A percentile compares a stretch with the other conserved stretches of the same genome.
phyloP scores from a whole-genome alignment of 352 stramenopile genomes.

The Phytophthora fragariae region DNA sequence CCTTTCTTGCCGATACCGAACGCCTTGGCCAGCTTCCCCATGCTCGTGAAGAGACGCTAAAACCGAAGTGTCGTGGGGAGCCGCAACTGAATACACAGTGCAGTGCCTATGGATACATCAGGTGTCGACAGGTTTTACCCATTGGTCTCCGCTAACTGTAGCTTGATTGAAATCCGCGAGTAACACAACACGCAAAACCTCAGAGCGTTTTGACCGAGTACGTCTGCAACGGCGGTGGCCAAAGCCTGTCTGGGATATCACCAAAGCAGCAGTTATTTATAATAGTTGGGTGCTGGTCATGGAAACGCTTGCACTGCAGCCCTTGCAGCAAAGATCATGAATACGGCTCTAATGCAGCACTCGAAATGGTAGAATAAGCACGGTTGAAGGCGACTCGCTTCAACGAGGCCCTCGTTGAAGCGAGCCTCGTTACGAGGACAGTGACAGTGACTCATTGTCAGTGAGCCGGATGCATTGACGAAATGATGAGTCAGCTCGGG shows the following conservation, averaged over 20 bases:
- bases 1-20: conserved; percentile 73
- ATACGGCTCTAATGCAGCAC: too few relatives aligned
- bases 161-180: conserved; percentile 4
- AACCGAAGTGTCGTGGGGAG: conserved; percentile 13
- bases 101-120: neutral
- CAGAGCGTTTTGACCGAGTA: neutral
- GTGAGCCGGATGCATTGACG: too few relatives aligned
- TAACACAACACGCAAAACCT: neutral
- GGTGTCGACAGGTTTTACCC: neutral
- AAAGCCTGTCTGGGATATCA: neutral
- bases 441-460: too few relatives aligned
- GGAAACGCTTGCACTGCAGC: conserved; percentile 4
- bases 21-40: conserved; percentile 59
- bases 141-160: neutral
- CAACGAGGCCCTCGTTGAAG: too few relatives aligned
- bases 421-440: too few relatives aligned
- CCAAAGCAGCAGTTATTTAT: too few relatives aligned
- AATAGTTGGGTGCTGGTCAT: neutral
- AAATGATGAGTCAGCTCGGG: conserved; percentile 27
- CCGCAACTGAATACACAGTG: neutral
- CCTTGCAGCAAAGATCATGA: too few relatives aligned
- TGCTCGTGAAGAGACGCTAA: conserved; percentile 25
- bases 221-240: conserved; percentile 1
- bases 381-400: too few relatives aligned
- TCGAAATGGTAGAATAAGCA: too few relatives aligned